Evolutionary conservation across 257 asterid species (phyloP).

Genomic region (Scutellaria minor): DNA sequence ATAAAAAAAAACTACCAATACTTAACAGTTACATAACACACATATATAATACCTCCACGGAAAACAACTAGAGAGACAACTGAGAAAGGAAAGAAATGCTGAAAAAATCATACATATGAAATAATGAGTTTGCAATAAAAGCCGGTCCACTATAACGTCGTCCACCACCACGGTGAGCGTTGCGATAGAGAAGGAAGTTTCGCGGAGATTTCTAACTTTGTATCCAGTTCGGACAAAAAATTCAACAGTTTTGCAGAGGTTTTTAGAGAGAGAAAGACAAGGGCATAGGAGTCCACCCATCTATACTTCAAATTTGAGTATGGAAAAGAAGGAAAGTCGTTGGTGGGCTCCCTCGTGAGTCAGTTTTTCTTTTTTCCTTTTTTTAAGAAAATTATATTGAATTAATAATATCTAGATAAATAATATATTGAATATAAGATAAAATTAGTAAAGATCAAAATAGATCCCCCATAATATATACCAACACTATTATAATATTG

Average conservation of each 20-base stretch:
- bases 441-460: no score
- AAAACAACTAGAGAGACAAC: background rate
- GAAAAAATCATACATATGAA: slow-evolving; percentile 21
- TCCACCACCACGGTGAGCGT: slow-evolving; percentile 23
- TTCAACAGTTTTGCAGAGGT: slow-evolving; percentile 3
- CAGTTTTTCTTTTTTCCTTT: background rate
- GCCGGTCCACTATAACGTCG: slow-evolving; percentile 18
- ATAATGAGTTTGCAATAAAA: slow-evolving; percentile 29
- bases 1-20: slow-evolving; percentile 23
- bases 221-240: slow-evolving; percentile 31
- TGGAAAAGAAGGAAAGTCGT: slow-evolving; percentile 30
- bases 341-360: slow-evolving; percentile 34
- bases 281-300: slow-evolving; percentile 34
- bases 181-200: slow-evolving; percentile 44
- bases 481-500: no score
- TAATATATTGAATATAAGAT: no score
- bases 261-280: slow-evolving; percentile 28
- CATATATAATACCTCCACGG: background rate
- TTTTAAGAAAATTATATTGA: no score
- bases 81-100: background rate
- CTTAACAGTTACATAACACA: background rate
- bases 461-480: no score
- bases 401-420: no score
- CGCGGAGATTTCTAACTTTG: slow-evolving; percentile 42
- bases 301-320: slow-evolving; percentile 30